Evolutionary conservation across 176 grass and related monocot genomes (phyloP).

Genomic region (Lolium multiflorum): DNA sequence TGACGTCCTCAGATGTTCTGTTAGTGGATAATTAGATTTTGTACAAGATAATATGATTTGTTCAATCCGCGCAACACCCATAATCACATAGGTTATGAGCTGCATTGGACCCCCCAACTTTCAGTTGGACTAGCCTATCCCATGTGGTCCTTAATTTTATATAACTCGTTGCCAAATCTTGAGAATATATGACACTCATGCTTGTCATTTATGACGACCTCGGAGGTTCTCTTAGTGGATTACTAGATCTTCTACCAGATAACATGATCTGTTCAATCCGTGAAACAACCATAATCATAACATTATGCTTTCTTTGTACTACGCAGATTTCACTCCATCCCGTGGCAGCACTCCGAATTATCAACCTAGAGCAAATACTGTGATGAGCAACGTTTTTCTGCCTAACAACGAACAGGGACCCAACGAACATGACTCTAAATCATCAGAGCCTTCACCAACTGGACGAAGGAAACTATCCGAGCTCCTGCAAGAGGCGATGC

Average conservation of each 20-base stretch:
- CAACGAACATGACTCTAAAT: slow-evolving; percentile 44
- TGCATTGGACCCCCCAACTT: slow-evolving; percentile 26
- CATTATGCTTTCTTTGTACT: not conserved
- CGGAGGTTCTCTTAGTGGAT: slow-evolving; percentile 27
- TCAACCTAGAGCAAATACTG: slow-evolving; percentile 52
- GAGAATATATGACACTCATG: not conserved
- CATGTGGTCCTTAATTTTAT: slow-evolving; percentile 44
- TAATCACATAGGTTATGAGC: slow-evolving; percentile 12
- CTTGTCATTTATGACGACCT: slow-evolving; percentile 28
- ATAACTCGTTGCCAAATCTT: slow-evolving; percentile 17
- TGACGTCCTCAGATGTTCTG: slow-evolving; percentile 26
- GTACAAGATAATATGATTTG: slow-evolving; percentile 22
- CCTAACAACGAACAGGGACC: slow-evolving; percentile 19
- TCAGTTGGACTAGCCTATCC: slow-evolving; percentile 27
- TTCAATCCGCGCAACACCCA: not conserved
- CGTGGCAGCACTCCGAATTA: slow-evolving; percentile 76
- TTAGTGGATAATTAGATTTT: slow-evolving; percentile 25
- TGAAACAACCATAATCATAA: not conserved
- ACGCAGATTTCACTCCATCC: slow-evolving; percentile 94
- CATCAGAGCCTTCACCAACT: slow-evolving; percentile 80
- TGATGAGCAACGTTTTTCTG: slow-evolving; percentile 49
- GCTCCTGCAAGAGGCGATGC: slow-evolving; percentile 66
- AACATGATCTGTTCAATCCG: slow-evolving; percentile 20
- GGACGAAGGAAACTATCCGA: slow-evolving; percentile 74
- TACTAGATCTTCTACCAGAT: slow-evolving; percentile 3